These are phyloP conservation scores for Aureobasidium zeae DNA, from an alignment of 2,329 filamentous ascomycete genomes.

Conservation along the genomic window DNA sequence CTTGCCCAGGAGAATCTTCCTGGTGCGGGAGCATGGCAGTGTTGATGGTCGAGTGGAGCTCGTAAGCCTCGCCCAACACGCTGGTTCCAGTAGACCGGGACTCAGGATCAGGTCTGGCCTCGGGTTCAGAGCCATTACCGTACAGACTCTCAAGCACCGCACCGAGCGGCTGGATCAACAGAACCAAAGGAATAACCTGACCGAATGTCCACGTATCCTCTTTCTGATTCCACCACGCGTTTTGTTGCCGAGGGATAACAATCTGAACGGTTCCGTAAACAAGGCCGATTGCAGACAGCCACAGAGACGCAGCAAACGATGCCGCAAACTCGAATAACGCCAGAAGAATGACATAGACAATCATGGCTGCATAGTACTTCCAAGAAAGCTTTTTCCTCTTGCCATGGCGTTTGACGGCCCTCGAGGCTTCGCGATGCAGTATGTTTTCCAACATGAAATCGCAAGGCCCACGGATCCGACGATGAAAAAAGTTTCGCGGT, in stretches of 20 bases:
- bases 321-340: slow-evolving; percentile 16
- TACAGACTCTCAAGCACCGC: slow-evolving; percentile 7
- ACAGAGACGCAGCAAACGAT: slow-evolving; percentile 22
- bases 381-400: slow-evolving; percentile 6
- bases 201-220: slow-evolving; percentile 20
- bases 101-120: neutral
- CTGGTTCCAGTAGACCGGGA: too few species aligned
- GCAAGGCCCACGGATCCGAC: slow-evolving; percentile 17
- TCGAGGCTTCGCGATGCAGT: slow-evolving; percentile 8
- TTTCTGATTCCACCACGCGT: slow-evolving; percentile 12
- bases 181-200: slow-evolving; percentile 22
- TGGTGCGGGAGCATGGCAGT: neutral
- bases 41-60: neutral
- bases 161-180: slow-evolving; percentile 22
- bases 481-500: slow-evolving; percentile 15
- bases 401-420: neutral
- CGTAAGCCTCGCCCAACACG: neutral
- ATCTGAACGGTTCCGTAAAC: slow-evolving; percentile 23
- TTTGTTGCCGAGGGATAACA: slow-evolving; percentile 19
- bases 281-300: slow-evolving; percentile 20
- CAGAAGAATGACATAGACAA: slow-evolving; percentile 16
- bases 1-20: neutral
- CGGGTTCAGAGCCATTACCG: neutral
- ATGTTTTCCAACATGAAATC: slow-evolving; percentile 18
- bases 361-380: slow-evolving; percentile 4